Evolutionary conservation across 225 moss, liverwort and hornwort species (phyloP).

Genomic region (Neckera pumila): DNA sequence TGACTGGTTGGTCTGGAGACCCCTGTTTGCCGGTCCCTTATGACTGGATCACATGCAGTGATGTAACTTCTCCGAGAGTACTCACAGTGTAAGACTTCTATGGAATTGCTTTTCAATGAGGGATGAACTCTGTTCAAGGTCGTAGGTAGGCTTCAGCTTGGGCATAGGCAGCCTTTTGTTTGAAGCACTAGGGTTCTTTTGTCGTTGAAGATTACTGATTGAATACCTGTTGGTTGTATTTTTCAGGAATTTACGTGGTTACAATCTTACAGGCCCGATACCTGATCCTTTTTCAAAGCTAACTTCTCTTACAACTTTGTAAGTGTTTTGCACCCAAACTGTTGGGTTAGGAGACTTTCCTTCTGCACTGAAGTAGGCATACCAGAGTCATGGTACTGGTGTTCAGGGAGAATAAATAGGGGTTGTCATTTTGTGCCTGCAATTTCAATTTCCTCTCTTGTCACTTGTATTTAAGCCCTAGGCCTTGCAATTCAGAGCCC

Average conservation of each 20-base stretch:
- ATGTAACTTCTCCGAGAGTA: not conserved
- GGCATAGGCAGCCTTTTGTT: not conserved
- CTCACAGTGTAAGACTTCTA: not conserved
- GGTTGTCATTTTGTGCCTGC: not conserved
- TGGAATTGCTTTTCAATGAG: not conserved
- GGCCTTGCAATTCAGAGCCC: not conserved
- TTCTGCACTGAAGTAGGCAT: not conserved
- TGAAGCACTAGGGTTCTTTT: not conserved
- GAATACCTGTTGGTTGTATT: not conserved
- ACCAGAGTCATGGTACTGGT: not conserved
- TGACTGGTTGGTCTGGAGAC: not conserved
- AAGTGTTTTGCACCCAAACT: not conserved
- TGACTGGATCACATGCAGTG: not conserved
- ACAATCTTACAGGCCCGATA: slow-evolving; percentile 1
- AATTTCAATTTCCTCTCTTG: not conserved
- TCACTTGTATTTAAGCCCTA: too few species aligned
- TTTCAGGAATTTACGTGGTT: slow-evolving; percentile 1
- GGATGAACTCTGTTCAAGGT: not conserved
- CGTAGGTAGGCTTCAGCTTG: not conserved
- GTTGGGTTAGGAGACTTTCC: not conserved
- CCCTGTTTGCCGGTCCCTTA: not conserved
- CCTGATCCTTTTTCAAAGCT: not conserved
- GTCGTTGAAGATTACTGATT: not conserved
- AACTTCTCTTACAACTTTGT: slow-evolving; percentile 16
- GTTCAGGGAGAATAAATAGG: not conserved